Percentiles rank a stretch among this genome's conserved stretches.
Conservation (phyloP, 2,329 filamentous ascomycete genomes). For the Kalaharituber pfeilii region DNA sequence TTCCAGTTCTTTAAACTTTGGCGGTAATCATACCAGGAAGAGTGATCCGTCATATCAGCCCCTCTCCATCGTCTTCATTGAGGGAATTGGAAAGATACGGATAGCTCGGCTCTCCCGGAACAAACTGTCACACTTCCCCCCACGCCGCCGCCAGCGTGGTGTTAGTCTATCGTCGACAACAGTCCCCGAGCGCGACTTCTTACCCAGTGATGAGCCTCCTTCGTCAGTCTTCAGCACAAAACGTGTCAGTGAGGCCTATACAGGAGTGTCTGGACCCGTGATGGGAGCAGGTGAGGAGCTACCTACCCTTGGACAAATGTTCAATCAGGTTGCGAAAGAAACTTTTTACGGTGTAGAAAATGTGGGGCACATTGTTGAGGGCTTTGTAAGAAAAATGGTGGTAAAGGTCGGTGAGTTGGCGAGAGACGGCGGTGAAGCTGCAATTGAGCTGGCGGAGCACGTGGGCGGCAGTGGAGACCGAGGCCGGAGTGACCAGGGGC, state of each 20-base stretch:
- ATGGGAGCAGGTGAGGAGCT: not conserved
- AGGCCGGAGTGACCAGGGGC: too few species aligned
- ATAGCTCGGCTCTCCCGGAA: constrained; percentile 69
- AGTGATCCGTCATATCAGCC: constrained; percentile 70
- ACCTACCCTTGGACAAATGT: constrained; percentile 25
- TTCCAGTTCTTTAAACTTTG: too few species aligned
- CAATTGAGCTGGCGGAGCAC: constrained; percentile 15
- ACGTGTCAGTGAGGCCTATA: constrained; percentile 34
- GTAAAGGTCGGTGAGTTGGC: constrained; percentile 33
- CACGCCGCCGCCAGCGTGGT: constrained; percentile 53
- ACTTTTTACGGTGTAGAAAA: constrained; percentile 47
- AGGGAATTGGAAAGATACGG: constrained; percentile 46
- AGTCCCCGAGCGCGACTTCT: constrained; percentile 40
- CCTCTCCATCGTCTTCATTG: constrained; percentile 33
- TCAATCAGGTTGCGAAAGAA: constrained; percentile 28
- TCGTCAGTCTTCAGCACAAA: constrained; percentile 29
- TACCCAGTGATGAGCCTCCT: constrained; percentile 26
- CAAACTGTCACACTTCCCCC: constrained; percentile 79
- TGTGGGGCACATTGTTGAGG: constrained; percentile 72
- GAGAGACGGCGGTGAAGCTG: constrained; percentile 7
- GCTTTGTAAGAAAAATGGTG: constrained; percentile 74
- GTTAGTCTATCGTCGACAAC: constrained; percentile 36
- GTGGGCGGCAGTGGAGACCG: constrained; percentile 13
- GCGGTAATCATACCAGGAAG: constrained; percentile 55
- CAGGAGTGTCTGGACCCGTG: constrained; percentile 26